Evolutionary conservation across 192 early-diverging fungal genomes (phyloP).

Genomic region (Backusella luteola): DNA sequence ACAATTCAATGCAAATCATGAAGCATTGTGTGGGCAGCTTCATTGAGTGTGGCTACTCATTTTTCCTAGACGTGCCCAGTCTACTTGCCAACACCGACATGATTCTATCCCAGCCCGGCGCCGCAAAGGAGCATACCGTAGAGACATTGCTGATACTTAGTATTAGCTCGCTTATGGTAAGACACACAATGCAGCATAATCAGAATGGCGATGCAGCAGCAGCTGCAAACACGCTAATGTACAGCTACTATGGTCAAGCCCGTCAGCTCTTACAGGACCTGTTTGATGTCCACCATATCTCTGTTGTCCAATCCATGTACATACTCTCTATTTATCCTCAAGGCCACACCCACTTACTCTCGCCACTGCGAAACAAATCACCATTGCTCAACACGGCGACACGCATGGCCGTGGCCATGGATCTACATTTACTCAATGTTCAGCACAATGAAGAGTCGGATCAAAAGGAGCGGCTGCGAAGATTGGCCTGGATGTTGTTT

Average conservation of each 20-base stretch:
- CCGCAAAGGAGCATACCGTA: slow-evolving; percentile 13
- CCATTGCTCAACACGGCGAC: slow-evolving; percentile 9
- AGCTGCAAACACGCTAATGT: slow-evolving; percentile 7
- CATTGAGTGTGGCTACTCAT: slow-evolving; percentile 20
- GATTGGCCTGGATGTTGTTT: slow-evolving; percentile 28
- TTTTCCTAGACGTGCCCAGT: slow-evolving; percentile 16
- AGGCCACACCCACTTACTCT: slow-evolving; percentile 12
- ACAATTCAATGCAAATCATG: slow-evolving; percentile 26
- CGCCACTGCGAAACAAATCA: not conserved
- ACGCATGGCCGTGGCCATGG: slow-evolving; percentile 16
- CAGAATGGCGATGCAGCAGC: not conserved
- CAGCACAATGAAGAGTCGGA: not conserved
- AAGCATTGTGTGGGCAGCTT: slow-evolving; percentile 31
- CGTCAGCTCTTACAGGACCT: slow-evolving; percentile 24
- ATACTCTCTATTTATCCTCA: slow-evolving; percentile 28
- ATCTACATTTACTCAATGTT: slow-evolving; percentile 20
- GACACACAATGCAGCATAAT: slow-evolving; percentile 23
- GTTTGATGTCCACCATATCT: slow-evolving; percentile 26
- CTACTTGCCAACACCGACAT: slow-evolving; percentile 2
- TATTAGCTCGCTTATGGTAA: slow-evolving; percentile 27
- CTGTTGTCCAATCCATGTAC: slow-evolving; percentile 26
- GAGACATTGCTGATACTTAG: slow-evolving; percentile 21
- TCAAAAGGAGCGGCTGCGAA: slow-evolving; percentile 18
- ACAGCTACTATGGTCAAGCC: slow-evolving; percentile 24
- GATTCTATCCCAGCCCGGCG: not conserved